A percentile compares a stretch with the other conserved stretches of the same genome.
phyloP scores from a whole-genome alignment of 805 yeast species.

The Dipodascus albidus region DNA sequence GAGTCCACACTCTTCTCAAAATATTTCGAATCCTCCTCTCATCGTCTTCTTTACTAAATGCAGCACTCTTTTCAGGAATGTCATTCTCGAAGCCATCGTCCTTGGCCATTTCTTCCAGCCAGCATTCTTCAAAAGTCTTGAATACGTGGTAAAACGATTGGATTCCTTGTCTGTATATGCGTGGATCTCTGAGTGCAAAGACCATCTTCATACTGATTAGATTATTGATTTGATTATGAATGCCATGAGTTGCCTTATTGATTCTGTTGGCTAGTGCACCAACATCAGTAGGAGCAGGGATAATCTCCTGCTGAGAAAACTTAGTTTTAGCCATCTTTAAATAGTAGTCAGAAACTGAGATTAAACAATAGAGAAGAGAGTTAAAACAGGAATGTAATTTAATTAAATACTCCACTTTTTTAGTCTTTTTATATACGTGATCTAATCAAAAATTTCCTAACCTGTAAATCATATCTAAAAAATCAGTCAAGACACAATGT shows the following conservation, averaged over 20 bases:
- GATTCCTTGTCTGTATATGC: slow-evolving; percentile 70
- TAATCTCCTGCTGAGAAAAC: slow-evolving; percentile 32
- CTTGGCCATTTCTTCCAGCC: background rate
- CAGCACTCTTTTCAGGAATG: slow-evolving; percentile 21
- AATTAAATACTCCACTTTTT: background rate
- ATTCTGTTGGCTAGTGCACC: slow-evolving; percentile 82
- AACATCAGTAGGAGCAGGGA: slow-evolving; percentile 68
- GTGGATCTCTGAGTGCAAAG: slow-evolving; percentile 62
- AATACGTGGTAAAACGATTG: slow-evolving; percentile 64
- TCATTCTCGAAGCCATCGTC: slow-evolving; percentile 12
- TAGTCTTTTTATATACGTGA: background rate
- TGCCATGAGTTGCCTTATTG: slow-evolving; percentile 51
- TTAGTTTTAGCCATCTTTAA: background rate
- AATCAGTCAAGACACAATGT: background rate
- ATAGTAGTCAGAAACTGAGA: background rate
- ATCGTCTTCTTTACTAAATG: slow-evolving; percentile 17
- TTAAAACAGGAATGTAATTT: background rate
- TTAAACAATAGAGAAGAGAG: background rate
- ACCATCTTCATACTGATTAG: slow-evolving; percentile 60
- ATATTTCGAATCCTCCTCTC: slow-evolving; percentile 29
- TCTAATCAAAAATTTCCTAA: background rate
- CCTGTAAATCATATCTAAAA: background rate
- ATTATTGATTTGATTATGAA: slow-evolving; percentile 61
- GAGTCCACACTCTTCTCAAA: slow-evolving; percentile 52
- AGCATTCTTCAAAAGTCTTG: slow-evolving; percentile 41